A percentile compares a stretch with the other conserved stretches of the same genome.
Evolutionary conservation across 1,284 basidiomycete genomes (phyloP).

Genomic region (Boletus austroedulis): DNA sequence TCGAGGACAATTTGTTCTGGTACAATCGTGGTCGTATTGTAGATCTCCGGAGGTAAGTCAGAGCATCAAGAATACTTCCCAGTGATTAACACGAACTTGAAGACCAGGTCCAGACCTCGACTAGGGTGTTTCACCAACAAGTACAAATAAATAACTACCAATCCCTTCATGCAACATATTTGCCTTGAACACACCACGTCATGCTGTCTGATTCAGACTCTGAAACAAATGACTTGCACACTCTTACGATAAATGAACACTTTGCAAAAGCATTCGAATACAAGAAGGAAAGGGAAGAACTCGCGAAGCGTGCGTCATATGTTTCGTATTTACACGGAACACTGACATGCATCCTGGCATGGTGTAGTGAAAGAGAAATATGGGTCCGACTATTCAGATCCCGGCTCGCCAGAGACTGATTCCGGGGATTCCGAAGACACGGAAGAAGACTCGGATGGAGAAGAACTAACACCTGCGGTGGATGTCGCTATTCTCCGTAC

Average conservation of each 20-base stretch:
- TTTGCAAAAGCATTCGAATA: slow-evolving; percentile 81
- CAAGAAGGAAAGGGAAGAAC: slow-evolving; percentile 81
- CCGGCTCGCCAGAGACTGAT: slow-evolving; percentile 71
- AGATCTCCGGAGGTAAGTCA: too few relatives aligned
- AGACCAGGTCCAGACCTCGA: too few relatives aligned
- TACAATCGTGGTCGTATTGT: too few relatives aligned
- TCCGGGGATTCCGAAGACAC: slow-evolving; percentile 72
- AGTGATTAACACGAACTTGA: too few relatives aligned
- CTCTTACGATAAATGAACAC: slow-evolving; percentile 75
- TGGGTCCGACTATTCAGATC: slow-evolving; percentile 62
- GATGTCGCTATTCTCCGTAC: slow-evolving; percentile 96
- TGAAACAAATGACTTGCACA: slow-evolving; percentile 43
- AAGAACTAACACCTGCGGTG: slow-evolving; percentile 90
- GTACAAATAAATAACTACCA: slow-evolving; percentile 27
- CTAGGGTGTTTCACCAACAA: too few relatives aligned
- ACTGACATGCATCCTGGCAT: neutral
- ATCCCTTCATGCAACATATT: too few relatives aligned
- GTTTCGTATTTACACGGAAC: neutral
- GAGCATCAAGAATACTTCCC: too few relatives aligned
- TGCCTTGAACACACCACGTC: neutral
- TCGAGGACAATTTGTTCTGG: too few relatives aligned
- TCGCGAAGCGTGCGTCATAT: slow-evolving; percentile 61
- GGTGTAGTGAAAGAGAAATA: slow-evolving; percentile 80
- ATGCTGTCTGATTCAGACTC: slow-evolving; percentile 51
- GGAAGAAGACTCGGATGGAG: slow-evolving; percentile 94